A percentile compares a stretch with the other conserved stretches of the same genome.
phyloP scores from a whole-genome alignment of 768 basidiomycete genomes.

The Mycena haematopus region DNA sequence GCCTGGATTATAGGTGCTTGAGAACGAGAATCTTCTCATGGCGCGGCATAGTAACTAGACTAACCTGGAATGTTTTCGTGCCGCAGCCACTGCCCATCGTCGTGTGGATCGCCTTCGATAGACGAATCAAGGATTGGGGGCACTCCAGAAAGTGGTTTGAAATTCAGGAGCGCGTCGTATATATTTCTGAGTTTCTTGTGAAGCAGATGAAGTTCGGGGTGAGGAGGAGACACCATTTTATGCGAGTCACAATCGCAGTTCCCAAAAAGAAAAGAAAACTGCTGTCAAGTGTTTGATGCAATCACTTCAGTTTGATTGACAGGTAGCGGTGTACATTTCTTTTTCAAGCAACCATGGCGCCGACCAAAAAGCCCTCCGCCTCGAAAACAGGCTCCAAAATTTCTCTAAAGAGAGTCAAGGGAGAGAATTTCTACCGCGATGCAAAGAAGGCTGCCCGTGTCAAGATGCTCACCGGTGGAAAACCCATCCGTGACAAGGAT shows the following conservation, averaged over 20 bases:
- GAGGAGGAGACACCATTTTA: constrained; percentile 11
- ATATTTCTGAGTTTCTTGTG: constrained; percentile 32
- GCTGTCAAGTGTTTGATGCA: neutral
- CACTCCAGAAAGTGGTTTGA: constrained; percentile 42
- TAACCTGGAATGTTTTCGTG: constrained; percentile 43
- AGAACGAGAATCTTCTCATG: too few species aligned
- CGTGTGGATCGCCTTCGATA: constrained; percentile 36
- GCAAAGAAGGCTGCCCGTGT: constrained; percentile 84
- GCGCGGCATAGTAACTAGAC: too few species aligned
- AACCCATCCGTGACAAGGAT: constrained; percentile 87
- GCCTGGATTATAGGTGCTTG: too few species aligned
- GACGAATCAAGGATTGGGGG: constrained; percentile 57
- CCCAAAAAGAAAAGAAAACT: neutral
- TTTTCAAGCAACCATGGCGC: constrained; percentile 42
- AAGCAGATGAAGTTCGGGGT: constrained; percentile 25
- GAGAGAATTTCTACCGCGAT: constrained; percentile 98
- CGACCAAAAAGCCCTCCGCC: constrained; percentile 45
- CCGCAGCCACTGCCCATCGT: constrained; percentile 40
- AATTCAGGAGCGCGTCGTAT: constrained; percentile 45
- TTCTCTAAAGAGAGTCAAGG: constrained; percentile 76
- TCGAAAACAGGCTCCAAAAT: constrained; percentile 52
- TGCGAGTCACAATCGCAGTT: neutral
- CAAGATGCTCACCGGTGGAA: constrained; percentile 94
- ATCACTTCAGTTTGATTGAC: neutral
- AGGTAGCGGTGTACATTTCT: constrained; percentile 13